phyloP scores from a whole-genome alignment of 176 grass and related monocot species.

The Rhynchospora pubera region DNA sequence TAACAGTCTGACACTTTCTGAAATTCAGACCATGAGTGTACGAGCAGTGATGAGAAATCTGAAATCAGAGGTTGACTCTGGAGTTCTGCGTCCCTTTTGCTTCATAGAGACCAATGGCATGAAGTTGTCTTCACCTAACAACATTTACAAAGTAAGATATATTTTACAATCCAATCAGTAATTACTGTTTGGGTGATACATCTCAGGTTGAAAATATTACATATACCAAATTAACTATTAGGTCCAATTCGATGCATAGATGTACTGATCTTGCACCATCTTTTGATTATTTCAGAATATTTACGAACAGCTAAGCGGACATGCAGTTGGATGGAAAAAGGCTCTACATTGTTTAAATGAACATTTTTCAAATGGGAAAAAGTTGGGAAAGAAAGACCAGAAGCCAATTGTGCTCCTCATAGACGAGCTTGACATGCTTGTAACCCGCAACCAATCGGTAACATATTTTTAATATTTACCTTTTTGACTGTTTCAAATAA shows the following conservation, averaged over 20 bases:
- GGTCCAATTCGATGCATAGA: neutral
- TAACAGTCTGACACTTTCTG: conserved; percentile 22
- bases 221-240: neutral
- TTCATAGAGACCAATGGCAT: conserved; percentile 97
- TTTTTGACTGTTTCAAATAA: neutral
- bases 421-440: conserved; percentile 98
- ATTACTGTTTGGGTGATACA: neutral
- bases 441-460: conserved; percentile 98
- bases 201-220: neutral
- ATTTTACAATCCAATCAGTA: conserved; percentile 14
- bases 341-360: conserved; percentile 89
- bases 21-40: conserved; percentile 87
- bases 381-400: conserved; percentile 52
- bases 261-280: neutral
- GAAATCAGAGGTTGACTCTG: conserved; percentile 67
- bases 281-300: conserved; percentile 48
- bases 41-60: conserved; percentile 83
- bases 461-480: conserved; percentile 16
- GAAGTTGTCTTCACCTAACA: conserved; percentile 84
- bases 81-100: conserved; percentile 59
- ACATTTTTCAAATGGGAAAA: conserved; percentile 65
- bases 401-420: conserved; percentile 89
- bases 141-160: conserved; percentile 76
- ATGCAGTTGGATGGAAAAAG: conserved; percentile 90
- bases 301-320: conserved; percentile 78